Evolutionary conservation across 164 flowering plant genomes (phyloP).

Genomic region (Tetracentron sinense): DNA sequence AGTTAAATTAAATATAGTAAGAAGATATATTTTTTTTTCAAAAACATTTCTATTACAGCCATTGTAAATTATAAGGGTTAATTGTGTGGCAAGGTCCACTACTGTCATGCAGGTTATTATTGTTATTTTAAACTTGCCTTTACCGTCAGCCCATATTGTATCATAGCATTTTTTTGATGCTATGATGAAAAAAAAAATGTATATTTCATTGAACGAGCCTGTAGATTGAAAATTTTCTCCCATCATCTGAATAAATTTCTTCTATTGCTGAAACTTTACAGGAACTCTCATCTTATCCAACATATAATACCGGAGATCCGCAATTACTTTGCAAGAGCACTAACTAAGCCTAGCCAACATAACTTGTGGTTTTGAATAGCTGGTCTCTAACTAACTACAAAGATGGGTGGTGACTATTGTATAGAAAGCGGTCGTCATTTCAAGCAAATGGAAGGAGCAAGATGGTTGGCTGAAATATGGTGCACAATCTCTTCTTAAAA

Average conservation of each 20-base stretch:
- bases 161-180: too few species aligned
- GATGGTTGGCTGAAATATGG: neutral
- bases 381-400: constrained; percentile 26
- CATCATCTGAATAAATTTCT: neutral
- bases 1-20: too few species aligned
- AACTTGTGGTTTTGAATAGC: constrained; percentile 30
- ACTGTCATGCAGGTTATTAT: too few species aligned
- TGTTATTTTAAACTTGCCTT: too few species aligned
- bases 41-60: too few species aligned
- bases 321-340: constrained; percentile 58
- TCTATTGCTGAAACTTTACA: constrained; percentile 32
- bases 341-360: constrained; percentile 49
- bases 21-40: too few species aligned
- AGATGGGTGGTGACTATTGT: constrained; percentile 15
- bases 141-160: too few species aligned
- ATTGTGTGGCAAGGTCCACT: too few species aligned
- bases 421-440: constrained; percentile 4
- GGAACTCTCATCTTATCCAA: constrained; percentile 65
- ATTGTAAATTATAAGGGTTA: too few species aligned
- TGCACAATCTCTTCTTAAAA: too few species aligned
- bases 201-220: neutral
- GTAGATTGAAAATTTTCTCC: too few species aligned
- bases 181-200: too few species aligned
- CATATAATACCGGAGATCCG: constrained; percentile 80
- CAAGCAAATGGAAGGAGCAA: neutral